Percentiles rank a stretch among this genome's conserved stretches.
Conservation (phyloP, 2,329 filamentous ascomycete genomes). For the Pseudogymnoascus sp. region DNA sequence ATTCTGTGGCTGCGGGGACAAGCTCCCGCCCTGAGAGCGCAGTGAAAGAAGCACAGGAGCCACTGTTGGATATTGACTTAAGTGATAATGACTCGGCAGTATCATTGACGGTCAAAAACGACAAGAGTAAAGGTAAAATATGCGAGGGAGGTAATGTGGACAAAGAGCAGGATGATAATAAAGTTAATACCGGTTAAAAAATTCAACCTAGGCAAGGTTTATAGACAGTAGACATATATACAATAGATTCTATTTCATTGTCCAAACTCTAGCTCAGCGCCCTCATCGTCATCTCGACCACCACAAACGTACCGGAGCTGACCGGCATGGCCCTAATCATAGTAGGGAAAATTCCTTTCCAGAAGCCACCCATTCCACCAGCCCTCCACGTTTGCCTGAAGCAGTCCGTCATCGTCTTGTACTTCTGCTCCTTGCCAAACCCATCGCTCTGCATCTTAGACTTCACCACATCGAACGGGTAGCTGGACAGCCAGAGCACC, state of each 20-base stretch:
- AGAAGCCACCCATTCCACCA: constrained; percentile 79
- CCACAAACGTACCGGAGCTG: constrained; percentile 93
- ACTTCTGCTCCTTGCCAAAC: constrained; percentile 64
- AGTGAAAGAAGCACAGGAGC: not conserved
- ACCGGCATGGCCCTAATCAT: constrained; percentile 94
- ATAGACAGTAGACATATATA: not conserved
- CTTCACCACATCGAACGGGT: constrained; percentile 96
- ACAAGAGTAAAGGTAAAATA: not conserved
- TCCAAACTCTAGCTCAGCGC: constrained; percentile 26
- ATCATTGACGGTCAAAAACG: not conserved
- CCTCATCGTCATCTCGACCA: constrained; percentile 60
- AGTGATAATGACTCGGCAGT: not conserved
- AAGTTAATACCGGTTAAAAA: not conserved
- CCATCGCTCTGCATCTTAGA: constrained; percentile 99
- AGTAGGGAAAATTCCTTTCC: constrained; percentile 88
- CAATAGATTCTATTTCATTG: not conserved
- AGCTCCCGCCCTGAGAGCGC: not conserved
- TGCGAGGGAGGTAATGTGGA: not conserved
- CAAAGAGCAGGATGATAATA: not conserved
- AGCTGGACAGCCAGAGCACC: constrained; percentile 84
- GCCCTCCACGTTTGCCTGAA: constrained; percentile 71
- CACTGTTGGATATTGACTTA: not conserved
- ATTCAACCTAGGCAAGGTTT: not conserved
- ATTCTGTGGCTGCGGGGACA: not conserved
- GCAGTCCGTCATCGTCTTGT: constrained; percentile 77